Percentiles rank a stretch among this genome's conserved stretches.
Conservation (phyloP, 345 rosid species). For the Isatis tinctoria region DNA sequence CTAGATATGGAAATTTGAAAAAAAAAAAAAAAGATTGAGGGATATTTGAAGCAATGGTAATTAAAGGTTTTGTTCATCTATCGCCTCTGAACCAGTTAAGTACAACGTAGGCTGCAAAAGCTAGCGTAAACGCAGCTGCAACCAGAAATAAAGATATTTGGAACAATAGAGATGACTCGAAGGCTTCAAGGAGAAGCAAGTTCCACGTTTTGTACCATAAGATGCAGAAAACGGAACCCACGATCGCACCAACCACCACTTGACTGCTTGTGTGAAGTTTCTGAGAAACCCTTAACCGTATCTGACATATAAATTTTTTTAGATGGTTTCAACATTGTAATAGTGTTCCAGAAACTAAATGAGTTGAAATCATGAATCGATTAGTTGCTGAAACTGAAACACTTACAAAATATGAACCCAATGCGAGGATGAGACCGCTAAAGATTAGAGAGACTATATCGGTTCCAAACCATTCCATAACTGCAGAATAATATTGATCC, state of each 20-base stretch:
- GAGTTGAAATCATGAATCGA: too few species aligned
- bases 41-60: neutral
- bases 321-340: neutral
- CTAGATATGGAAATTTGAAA: neutral
- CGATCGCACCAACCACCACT: slow-evolving; percentile 59
- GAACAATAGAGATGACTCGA: slow-evolving; percentile 45
- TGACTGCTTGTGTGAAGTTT: slow-evolving; percentile 63
- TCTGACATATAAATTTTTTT: slow-evolving; percentile 32
- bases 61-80: slow-evolving; percentile 8
- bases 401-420: slow-evolving; percentile 58
- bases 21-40: neutral
- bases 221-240: slow-evolving; percentile 50
- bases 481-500: slow-evolving; percentile 27
- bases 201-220: slow-evolving; percentile 64
- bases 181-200: slow-evolving; percentile 45
- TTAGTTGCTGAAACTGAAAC: neutral
- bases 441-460: slow-evolving; percentile 35
- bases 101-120: slow-evolving; percentile 43
- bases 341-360: too few species aligned
- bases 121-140: slow-evolving; percentile 40
- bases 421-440: slow-evolving; percentile 38
- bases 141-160: slow-evolving; percentile 39
- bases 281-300: slow-evolving; percentile 78
- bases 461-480: slow-evolving; percentile 48
- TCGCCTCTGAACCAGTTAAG: slow-evolving; percentile 52